These are phyloP conservation scores for Paraphoma chrysanthemicola DNA, from an alignment of 2,329 filamentous ascomycete species.

Conservation along the genomic window DNA sequence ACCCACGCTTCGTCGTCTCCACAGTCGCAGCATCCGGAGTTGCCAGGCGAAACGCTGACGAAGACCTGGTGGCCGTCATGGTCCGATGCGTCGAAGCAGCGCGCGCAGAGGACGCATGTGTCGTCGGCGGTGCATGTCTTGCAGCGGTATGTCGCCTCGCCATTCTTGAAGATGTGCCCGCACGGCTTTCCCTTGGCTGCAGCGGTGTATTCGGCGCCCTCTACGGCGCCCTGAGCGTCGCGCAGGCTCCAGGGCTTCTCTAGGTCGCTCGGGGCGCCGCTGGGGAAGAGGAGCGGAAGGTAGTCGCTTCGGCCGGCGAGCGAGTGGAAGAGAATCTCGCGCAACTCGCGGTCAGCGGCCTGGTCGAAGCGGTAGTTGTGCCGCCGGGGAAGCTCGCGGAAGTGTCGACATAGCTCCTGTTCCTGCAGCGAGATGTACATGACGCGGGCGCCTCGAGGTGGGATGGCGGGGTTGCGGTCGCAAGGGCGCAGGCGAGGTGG, in stretches of 20 bases:
- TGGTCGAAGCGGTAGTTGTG: constrained; percentile 79
- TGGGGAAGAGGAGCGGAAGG: constrained; percentile 81
- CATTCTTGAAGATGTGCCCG: constrained; percentile 94
- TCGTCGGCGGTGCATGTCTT: constrained; percentile 94
- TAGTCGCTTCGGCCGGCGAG: constrained; percentile 79
- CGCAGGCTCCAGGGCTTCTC: constrained; percentile 74
- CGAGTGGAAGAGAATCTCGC: constrained; percentile 84
- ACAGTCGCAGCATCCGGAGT: constrained; percentile 96
- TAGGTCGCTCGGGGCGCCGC: constrained; percentile 66
- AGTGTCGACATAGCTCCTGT: constrained; percentile 81
- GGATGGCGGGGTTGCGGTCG: constrained; percentile 16
- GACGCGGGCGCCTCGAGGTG: constrained; percentile 22
- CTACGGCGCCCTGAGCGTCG: constrained; percentile 87
- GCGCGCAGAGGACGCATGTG: constrained; percentile 91
- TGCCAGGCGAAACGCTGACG: constrained; percentile 85
- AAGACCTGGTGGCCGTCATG: constrained; percentile 92
- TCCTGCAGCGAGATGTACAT: constrained; percentile 65
- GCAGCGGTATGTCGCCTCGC: constrained; percentile 93
- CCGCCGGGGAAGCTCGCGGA: constrained; percentile 77
- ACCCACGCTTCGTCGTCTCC: constrained; percentile 96
- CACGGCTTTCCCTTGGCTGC: constrained; percentile 91
- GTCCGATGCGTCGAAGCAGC: constrained; percentile 94
- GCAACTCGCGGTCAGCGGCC: constrained; percentile 73
- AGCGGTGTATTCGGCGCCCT: constrained; percentile 93
- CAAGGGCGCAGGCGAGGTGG: not conserved